Conservation (phyloP, 2,329 filamentous ascomycete species). For the Fusarium caatingaense region DNA sequence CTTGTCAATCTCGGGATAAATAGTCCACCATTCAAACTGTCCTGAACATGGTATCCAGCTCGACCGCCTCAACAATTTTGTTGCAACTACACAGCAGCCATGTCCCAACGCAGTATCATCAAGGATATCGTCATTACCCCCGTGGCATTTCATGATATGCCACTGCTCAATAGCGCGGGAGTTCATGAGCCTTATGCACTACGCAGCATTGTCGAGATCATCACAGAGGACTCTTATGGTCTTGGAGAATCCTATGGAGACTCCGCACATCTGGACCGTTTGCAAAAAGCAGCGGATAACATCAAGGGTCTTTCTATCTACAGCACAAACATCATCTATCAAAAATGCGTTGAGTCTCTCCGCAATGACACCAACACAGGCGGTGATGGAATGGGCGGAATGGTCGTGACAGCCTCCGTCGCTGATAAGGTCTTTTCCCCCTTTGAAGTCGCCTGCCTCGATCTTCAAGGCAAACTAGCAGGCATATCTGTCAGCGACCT, state of each 20-base stretch:
- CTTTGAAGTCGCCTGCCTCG: conserved; percentile 57
- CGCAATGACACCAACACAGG: conserved; percentile 62
- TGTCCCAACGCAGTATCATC: conserved; percentile 48
- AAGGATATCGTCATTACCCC: conserved; percentile 55
- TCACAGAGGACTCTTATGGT: conserved; percentile 52
- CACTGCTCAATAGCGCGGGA: conserved; percentile 57
- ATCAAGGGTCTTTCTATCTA: conserved; percentile 49
- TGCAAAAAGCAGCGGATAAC: conserved; percentile 48
- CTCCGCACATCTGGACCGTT: conserved; percentile 51
- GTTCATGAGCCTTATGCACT: conserved; percentile 58
- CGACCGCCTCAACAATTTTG: background rate
- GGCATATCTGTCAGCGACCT: conserved; percentile 55
- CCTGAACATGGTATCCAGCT: background rate
- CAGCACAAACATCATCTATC: conserved; percentile 86
- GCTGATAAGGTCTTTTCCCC: conserved; percentile 57
- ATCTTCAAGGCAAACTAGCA: conserved; percentile 55
- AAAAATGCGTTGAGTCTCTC: conserved; percentile 80
- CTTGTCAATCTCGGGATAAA: conserved; percentile 17
- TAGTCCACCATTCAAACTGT: conserved; percentile 35
- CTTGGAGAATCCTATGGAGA: conserved; percentile 57
- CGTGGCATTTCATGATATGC: conserved; percentile 59
- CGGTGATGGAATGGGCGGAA: conserved; percentile 70
- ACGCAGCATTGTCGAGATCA: conserved; percentile 55
- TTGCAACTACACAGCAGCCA: conserved; percentile 22
- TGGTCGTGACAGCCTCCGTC: conserved; percentile 57